Evolutionary conservation across 2,329 filamentous ascomycete genomes (phyloP).

Genomic region (Fusarium oligoseptatum): DNA sequence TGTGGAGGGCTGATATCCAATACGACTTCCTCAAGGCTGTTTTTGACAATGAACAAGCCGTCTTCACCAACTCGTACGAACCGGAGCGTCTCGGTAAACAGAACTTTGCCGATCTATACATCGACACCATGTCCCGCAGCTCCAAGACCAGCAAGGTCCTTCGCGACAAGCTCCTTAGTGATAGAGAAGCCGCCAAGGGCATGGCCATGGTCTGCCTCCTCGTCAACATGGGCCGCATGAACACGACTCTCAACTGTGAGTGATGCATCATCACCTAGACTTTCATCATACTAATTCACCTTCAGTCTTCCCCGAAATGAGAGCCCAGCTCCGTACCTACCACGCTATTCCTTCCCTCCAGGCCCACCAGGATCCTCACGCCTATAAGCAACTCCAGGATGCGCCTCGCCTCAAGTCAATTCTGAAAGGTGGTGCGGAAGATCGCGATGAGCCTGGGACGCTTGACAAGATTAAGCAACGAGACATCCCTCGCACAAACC

Average conservation of each 20-base stretch:
- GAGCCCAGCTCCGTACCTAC: conserved; percentile 95
- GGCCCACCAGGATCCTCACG: conserved; percentile 92
- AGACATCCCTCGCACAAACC: conserved; percentile 83
- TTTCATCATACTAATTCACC: conserved; percentile 23
- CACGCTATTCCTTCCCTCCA: conserved; percentile 97
- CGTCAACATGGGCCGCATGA: conserved; percentile 98
- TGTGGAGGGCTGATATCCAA: conserved; percentile 90
- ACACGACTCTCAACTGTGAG: conserved; percentile 96
- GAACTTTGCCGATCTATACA: conserved; percentile 95
- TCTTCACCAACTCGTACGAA: conserved; percentile 95
- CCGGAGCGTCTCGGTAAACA: conserved; percentile 69
- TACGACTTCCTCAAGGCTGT: conserved; percentile 86
- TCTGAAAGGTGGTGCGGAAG: conserved; percentile 94
- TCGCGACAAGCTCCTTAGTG: conserved; percentile 94
- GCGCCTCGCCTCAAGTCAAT: conserved; percentile 97
- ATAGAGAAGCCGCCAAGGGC: conserved; percentile 91
- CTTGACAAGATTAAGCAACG: conserved; percentile 82
- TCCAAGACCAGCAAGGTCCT: conserved; percentile 99
- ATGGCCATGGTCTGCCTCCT: conserved; percentile 99
- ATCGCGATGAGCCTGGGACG: conserved; percentile 84
- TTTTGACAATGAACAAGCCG: conserved; percentile 79
- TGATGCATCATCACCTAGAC: conserved; percentile 23
- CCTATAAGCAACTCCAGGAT: conserved; percentile 98
- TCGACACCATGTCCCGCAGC: conserved; percentile 98
- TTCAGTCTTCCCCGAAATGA: conserved; percentile 98